Evolutionary conservation across 495 filamentous ascomycete genomes (phyloP).

Genomic region (Letharia lupina): DNA sequence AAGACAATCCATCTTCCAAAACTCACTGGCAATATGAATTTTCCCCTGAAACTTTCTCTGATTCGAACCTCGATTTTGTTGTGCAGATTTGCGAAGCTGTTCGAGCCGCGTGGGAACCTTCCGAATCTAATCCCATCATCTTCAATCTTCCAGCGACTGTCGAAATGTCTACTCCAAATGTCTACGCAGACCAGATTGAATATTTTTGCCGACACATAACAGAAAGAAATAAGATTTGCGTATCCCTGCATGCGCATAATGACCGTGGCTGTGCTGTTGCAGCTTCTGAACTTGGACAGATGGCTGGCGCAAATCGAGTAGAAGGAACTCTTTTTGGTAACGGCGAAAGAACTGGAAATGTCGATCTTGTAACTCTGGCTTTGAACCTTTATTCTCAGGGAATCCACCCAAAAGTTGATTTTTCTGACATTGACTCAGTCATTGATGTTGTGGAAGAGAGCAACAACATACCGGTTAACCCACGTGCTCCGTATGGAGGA

Average conservation of each 20-base stretch:
- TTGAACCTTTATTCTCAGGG: constrained; percentile 97
- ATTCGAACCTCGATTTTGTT: constrained; percentile 76
- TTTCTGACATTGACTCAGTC: constrained; percentile 79
- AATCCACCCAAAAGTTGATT: constrained; percentile 79
- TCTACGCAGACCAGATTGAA: constrained; percentile 95
- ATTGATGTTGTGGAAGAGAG: constrained; percentile 85
- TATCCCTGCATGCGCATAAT: constrained; percentile 87
- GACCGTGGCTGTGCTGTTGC: constrained; percentile 85
- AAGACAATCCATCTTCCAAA: constrained; percentile 72
- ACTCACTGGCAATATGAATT: constrained; percentile 93
- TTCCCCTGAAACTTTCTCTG: constrained; percentile 93
- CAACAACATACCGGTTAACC: constrained; percentile 92
- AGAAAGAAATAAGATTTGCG: constrained; percentile 71
- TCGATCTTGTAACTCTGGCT: constrained; percentile 88
- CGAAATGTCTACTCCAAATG: constrained; percentile 90
- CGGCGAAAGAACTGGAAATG: constrained; percentile 92
- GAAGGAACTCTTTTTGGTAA: constrained; percentile 95
- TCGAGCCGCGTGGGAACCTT: constrained; percentile 89
- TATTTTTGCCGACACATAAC: constrained; percentile 81
- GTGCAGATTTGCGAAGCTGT: constrained; percentile 86
- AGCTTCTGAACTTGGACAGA: constrained; percentile 86
- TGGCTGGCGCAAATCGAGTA: constrained; percentile 94
- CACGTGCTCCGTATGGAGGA: constrained; percentile 82
- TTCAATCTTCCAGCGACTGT: constrained; percentile 98
- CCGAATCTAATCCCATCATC: constrained; percentile 75